phyloP scores from a whole-genome alignment of 1,284 basidiomycete genomes.

The Tylopilus orsonianus region DNA sequence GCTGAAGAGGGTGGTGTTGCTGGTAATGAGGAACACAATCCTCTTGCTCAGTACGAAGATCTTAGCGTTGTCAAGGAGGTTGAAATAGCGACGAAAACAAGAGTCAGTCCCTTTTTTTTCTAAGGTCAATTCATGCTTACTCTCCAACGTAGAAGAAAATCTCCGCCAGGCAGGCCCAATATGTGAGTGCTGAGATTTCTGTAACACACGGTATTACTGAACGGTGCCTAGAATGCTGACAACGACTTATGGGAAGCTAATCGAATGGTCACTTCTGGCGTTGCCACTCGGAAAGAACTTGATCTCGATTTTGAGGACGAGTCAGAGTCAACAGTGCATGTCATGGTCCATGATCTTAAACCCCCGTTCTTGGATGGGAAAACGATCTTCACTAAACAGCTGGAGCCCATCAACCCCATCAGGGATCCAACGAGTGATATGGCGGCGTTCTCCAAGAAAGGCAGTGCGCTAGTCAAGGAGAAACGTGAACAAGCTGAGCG shows the following conservation, averaged over 20 bases:
- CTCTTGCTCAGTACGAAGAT: constrained; percentile 89
- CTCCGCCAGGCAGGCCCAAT: constrained; percentile 92
- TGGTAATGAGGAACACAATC: constrained; percentile 91
- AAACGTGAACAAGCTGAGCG: constrained; percentile 95
- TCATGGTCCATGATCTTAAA: constrained; percentile 96
- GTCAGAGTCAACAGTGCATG: constrained; percentile 92
- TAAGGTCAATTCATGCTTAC: constrained; percentile 8
- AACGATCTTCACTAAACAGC: constrained; percentile 94
- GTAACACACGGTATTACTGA: neutral
- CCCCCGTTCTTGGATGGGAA: constrained; percentile 98
- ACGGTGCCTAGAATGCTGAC: constrained; percentile 77
- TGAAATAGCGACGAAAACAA: constrained; percentile 78
- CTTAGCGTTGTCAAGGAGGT: constrained; percentile 70
- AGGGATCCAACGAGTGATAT: constrained; percentile 92
- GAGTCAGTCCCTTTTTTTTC: constrained; percentile 42
- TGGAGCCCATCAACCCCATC: constrained; percentile 97
- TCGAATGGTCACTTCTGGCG: constrained; percentile 93
- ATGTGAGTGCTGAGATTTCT: constrained; percentile 54
- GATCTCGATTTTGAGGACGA: constrained; percentile 94
- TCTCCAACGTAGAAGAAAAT: constrained; percentile 63
- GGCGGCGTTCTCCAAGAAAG: constrained; percentile 95
- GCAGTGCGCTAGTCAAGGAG: constrained; percentile 90
- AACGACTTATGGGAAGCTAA: constrained; percentile 99
- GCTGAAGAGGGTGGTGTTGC: constrained; percentile 85
- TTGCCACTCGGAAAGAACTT: constrained; percentile 81